Percentiles rank a stretch among this genome's conserved stretches.
These are phyloP conservation scores for Dioszegia crocea DNA, from an alignment of 768 basidiomycete genomes.

Conservation along the genomic window DNA sequence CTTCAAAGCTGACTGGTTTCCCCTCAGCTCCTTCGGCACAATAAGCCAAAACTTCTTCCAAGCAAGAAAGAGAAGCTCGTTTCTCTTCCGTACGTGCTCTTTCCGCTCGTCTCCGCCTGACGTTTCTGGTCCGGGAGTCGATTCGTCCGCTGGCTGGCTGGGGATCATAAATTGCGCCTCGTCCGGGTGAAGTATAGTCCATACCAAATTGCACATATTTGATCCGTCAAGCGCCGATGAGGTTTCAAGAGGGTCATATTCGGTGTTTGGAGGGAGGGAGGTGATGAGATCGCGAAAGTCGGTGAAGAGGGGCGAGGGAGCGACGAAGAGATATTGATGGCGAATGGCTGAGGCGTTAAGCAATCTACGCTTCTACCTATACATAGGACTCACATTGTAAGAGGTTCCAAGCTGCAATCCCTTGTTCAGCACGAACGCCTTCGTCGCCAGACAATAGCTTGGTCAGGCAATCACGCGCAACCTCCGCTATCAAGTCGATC, in stretches of 20 bases:
- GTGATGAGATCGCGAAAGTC: constrained; percentile 11
- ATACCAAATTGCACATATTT: constrained; percentile 35
- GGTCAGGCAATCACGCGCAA: constrained; percentile 34
- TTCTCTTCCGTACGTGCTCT: constrained; percentile 19
- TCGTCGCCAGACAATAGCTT: neutral
- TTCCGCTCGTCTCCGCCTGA: neutral
- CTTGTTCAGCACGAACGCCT: constrained; percentile 6
- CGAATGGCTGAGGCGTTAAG: constrained; percentile 11
- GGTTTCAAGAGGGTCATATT: constrained; percentile 1
- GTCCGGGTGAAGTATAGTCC: constrained; percentile 27
- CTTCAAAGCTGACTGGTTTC: constrained; percentile 14
- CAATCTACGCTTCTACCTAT: neutral
- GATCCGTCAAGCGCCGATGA: constrained; percentile 11
- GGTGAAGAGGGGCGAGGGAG: constrained; percentile 20
- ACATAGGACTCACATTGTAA: constrained; percentile 5
- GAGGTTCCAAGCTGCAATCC: constrained; percentile 2
- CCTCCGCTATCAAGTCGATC: constrained; percentile 22
- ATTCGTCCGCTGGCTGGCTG: neutral
- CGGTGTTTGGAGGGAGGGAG: constrained; percentile 5
- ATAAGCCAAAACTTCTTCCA: constrained; percentile 40
- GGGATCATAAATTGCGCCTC: constrained; percentile 16
- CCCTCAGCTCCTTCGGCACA: constrained; percentile 17
- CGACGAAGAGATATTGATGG: constrained; percentile 28
- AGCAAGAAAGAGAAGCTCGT: constrained; percentile 20
- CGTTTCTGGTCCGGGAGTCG: neutral